Evolutionary conservation across 2,329 filamentous ascomycete species (phyloP).

Genomic region (Penicillium digitatum): DNA sequence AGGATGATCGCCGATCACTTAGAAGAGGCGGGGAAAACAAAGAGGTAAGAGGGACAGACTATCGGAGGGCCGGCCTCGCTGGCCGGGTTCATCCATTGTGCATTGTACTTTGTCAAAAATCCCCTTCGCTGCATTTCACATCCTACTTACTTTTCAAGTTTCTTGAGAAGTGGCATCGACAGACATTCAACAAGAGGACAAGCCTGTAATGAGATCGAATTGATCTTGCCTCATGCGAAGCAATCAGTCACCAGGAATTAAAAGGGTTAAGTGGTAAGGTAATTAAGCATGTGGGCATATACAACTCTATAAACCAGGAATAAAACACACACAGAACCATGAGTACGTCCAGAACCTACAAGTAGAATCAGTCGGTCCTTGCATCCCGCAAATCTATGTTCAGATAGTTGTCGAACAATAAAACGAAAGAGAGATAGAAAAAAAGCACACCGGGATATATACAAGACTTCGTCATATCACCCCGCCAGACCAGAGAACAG

Average conservation of each 20-base stretch:
- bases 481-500: background rate
- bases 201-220: no score
- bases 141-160: no score
- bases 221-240: background rate
- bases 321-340: background rate
- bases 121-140: no score
- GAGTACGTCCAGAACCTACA: background rate
- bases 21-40: background rate
- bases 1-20: background rate
- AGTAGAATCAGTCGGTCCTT: background rate
- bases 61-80: background rate
- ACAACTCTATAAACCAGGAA: conserved; percentile 1
- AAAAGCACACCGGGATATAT: conserved; percentile 2
- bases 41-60: background rate
- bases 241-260: background rate
- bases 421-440: background rate
- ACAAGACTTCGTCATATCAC: background rate
- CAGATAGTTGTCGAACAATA: background rate
- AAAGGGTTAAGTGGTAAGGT: background rate
- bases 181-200: background rate
- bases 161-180: no score
- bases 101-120: no score
- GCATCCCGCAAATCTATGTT: conserved; percentile 3
- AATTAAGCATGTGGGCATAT: conserved; percentile 10
- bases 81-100: background rate